Percentiles rank a stretch among this genome's conserved stretches.
phyloP scores from a whole-genome alignment of 179 eudicot species.

The Actinidia polygama region DNA sequence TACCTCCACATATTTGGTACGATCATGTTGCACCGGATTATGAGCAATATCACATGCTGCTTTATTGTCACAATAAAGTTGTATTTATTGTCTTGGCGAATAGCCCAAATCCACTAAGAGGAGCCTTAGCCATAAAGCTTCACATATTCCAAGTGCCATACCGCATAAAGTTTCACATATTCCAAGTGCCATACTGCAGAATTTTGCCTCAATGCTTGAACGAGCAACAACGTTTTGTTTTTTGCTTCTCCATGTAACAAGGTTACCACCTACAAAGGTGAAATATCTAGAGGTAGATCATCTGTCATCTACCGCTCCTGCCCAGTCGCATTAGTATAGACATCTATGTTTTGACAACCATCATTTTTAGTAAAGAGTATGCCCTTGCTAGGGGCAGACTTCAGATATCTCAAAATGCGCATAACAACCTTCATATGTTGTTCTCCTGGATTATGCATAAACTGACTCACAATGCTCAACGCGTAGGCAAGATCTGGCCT shows the following conservation, averaged over 20 bases:
- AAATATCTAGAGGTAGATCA: too few species aligned
- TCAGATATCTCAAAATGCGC: neutral
- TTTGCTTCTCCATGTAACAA: too few species aligned
- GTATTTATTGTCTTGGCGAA: neutral
- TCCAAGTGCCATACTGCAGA: neutral
- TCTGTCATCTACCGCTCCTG: neutral
- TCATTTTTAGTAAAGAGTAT: neutral
- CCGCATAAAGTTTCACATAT: neutral
- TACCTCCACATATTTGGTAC: too few species aligned
- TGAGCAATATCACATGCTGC: too few species aligned
- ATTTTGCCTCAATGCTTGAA: too few species aligned
- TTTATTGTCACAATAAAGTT: too few species aligned
- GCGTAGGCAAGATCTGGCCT: too few species aligned
- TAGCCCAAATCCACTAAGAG: neutral
- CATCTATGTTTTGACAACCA: neutral
- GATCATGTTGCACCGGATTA: too few species aligned
- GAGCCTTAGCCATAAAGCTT: neutral
- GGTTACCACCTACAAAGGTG: too few species aligned
- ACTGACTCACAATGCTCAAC: neutral
- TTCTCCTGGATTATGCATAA: neutral
- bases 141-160: constrained; percentile 1
- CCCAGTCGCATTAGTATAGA: too few species aligned
- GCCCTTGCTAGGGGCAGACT: neutral
- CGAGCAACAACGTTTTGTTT: too few species aligned
- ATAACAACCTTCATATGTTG: neutral